Evolutionary conservation across 1,284 basidiomycete genomes (phyloP).

Genomic region (Mycena sp.): DNA sequence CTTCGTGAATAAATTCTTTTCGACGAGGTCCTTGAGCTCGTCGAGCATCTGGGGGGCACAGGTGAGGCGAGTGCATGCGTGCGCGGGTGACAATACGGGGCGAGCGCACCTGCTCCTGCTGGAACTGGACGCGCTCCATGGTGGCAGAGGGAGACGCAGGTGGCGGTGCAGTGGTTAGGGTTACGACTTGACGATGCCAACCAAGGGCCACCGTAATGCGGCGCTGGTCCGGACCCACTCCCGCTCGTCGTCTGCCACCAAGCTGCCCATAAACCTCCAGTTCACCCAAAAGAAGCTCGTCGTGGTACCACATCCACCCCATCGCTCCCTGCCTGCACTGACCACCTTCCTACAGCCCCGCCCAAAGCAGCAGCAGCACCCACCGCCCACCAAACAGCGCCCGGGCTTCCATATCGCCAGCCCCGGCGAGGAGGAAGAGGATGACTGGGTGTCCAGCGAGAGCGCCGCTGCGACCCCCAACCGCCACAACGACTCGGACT

Average conservation of each 20-base stretch:
- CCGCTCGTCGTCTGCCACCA: conserved; percentile 67
- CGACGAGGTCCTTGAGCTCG: conserved; percentile 93
- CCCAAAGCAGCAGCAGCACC: conserved; percentile 31
- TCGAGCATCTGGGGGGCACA: conserved; percentile 77
- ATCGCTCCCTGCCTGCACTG: conserved; percentile 17
- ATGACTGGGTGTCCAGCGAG: conserved; percentile 80
- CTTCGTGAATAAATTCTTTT: conserved; percentile 89
- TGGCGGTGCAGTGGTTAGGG: background rate
- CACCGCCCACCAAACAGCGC: conserved; percentile 55
- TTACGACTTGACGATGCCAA: conserved; percentile 12
- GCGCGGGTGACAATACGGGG: background rate
- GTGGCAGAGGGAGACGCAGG: conserved; percentile 28
- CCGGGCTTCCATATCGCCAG: conserved; percentile 64
- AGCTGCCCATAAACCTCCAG: conserved; percentile 66
- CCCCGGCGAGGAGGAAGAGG: conserved; percentile 63
- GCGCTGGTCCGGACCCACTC: conserved; percentile 65
- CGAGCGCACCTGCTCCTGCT: conserved; percentile 81
- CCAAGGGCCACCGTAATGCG: conserved; percentile 52
- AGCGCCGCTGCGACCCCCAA: conserved; percentile 77
- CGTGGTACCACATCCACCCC: conserved; percentile 1
- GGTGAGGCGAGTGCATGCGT: background rate
- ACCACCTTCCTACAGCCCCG: conserved; percentile 39
- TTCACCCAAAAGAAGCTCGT: conserved; percentile 69
- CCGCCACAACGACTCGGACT: conserved; percentile 42
- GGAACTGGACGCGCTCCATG: conserved; percentile 95